These are phyloP conservation scores for Calonectria henricotiae DNA, from an alignment of 2,329 filamentous ascomycete species.

Conservation along the genomic window DNA sequence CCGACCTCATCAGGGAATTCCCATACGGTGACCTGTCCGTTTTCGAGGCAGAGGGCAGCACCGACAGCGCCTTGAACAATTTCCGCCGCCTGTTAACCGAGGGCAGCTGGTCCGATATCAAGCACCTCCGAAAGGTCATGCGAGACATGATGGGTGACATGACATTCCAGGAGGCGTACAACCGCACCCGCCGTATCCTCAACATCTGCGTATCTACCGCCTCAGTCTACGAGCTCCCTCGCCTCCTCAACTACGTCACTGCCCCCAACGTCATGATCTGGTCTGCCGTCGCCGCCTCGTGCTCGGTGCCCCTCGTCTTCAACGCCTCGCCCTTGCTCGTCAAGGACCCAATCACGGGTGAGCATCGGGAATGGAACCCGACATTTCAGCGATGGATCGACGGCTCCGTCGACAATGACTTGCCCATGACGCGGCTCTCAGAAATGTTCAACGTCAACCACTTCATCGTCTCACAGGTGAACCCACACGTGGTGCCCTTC, in stretches of 20 bases:
- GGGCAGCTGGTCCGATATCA: slow-evolving; percentile 88
- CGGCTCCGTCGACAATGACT: slow-evolving; percentile 93
- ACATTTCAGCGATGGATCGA: slow-evolving; percentile 92
- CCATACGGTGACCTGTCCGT: slow-evolving; percentile 86
- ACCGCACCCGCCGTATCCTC: slow-evolving; percentile 90
- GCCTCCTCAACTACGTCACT: slow-evolving; percentile 92
- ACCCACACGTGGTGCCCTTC: slow-evolving; percentile 93
- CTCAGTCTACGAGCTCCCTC: slow-evolving; percentile 88
- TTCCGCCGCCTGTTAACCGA: slow-evolving; percentile 83
- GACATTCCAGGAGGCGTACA: slow-evolving; percentile 96
- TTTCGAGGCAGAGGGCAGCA: slow-evolving; percentile 76
- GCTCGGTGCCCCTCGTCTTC: slow-evolving; percentile 91
- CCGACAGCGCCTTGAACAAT: slow-evolving; percentile 78
- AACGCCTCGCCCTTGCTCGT: slow-evolving; percentile 84
- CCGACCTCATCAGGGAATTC: slow-evolving; percentile 78
- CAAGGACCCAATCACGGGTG: slow-evolving; percentile 87
- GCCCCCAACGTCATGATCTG: slow-evolving; percentile 96
- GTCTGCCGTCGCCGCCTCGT: slow-evolving; percentile 97
- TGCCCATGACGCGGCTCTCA: slow-evolving; percentile 90
- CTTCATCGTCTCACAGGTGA: slow-evolving; percentile 97
- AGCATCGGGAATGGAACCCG: slow-evolving; percentile 87
- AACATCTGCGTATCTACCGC: slow-evolving; percentile 96
- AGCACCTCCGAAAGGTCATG: slow-evolving; percentile 87
- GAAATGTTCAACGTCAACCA: slow-evolving; percentile 99
- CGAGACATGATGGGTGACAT: slow-evolving; percentile 85